These are phyloP conservation scores for Tympanopsis confertula DNA, from an alignment of 2,329 filamentous ascomycete genomes.

Conservation along the genomic window DNA sequence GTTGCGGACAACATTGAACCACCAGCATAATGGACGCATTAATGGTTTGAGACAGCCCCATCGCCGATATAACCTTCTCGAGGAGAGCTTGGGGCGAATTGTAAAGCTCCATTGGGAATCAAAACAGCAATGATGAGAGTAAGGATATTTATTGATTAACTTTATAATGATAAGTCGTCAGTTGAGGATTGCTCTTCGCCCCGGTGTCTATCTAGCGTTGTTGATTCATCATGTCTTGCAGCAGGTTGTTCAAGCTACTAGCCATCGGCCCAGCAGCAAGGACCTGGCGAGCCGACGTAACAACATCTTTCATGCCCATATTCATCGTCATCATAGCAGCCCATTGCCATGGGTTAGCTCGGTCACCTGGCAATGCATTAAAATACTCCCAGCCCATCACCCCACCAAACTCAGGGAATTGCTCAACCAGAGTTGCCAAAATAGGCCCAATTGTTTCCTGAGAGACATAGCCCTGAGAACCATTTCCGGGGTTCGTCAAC, in stretches of 20 bases:
- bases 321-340: slow-evolving; percentile 48
- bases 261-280: neutral
- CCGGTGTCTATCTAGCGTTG: too few relatives aligned
- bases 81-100: too few relatives aligned
- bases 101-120: too few relatives aligned
- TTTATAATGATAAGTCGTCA: too few relatives aligned
- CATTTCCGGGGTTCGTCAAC: slow-evolving; percentile 68
- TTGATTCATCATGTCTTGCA: neutral
- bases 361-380: slow-evolving; percentile 60
- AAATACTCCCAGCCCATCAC: slow-evolving; percentile 97
- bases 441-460: slow-evolving; percentile 43
- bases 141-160: too few relatives aligned
- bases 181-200: too few relatives aligned
- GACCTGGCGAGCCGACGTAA: neutral
- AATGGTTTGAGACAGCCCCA: too few relatives aligned
- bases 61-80: too few relatives aligned
- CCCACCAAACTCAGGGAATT: slow-evolving; percentile 65
- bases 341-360: slow-evolving; percentile 64
- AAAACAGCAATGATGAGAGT: too few relatives aligned
- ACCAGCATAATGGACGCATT: too few relatives aligned
- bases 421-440: slow-evolving; percentile 40
- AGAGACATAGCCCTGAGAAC: slow-evolving; percentile 48
- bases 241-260: neutral
- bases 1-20: too few relatives aligned
- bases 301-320: slow-evolving; percentile 4